These are phyloP conservation scores for Boletus bicolor DNA, from an alignment of 768 basidiomycete genomes.

Conservation along the genomic window DNA sequence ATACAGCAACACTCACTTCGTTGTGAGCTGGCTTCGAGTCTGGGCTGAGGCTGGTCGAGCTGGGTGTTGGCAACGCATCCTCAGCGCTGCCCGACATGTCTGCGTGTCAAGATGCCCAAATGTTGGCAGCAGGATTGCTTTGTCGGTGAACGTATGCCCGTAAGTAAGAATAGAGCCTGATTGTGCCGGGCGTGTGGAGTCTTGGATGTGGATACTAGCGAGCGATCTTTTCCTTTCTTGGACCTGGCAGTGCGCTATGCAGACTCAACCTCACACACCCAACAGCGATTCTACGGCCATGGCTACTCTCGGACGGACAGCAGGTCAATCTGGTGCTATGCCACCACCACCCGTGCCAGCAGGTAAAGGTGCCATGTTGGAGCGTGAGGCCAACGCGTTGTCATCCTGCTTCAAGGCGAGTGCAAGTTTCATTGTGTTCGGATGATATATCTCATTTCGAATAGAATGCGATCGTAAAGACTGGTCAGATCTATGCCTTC, in stretches of 20 bases:
- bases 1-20: conserved; percentile 14
- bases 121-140: not conserved
- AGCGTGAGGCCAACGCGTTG: conserved; percentile 64
- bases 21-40: conserved; percentile 6
- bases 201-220: not conserved
- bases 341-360: conserved; percentile 50
- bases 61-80: conserved; percentile 14
- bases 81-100: conserved; percentile 24
- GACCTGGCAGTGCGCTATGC: conserved; percentile 32
- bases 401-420: conserved; percentile 55
- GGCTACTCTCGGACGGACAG: conserved; percentile 23
- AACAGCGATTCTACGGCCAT: conserved; percentile 14
- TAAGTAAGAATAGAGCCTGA: not conserved
- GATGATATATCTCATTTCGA: not conserved
- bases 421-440: not conserved
- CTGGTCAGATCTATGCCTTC: conserved; percentile 68
- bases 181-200: conserved; percentile 2
- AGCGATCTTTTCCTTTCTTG: conserved; percentile 23
- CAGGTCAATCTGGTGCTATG: conserved; percentile 39
- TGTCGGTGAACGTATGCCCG: conserved; percentile 3
- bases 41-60: conserved; percentile 14
- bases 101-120: not conserved
- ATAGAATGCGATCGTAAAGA: conserved; percentile 64
- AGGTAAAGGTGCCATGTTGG: conserved; percentile 43
- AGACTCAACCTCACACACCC: conserved; percentile 39